Evolutionary conservation across 1,284 basidiomycete species (phyloP).

Genomic region (Amylostereum areolatum): DNA sequence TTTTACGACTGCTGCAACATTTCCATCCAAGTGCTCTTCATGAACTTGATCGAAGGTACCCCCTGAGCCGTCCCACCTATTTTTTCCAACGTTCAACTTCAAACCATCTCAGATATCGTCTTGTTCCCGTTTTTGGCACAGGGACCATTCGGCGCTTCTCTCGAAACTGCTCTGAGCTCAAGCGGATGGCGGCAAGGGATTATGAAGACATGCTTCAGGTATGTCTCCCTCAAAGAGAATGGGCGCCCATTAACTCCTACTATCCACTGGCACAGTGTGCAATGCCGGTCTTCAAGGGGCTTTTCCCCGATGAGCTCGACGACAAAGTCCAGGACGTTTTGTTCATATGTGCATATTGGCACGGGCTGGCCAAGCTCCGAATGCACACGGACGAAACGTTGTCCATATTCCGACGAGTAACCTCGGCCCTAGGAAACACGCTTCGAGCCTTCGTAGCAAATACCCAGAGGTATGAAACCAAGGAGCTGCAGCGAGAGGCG

Average conservation of each 20-base stretch:
- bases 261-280: slow-evolving; percentile 14
- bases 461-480: slow-evolving; percentile 12
- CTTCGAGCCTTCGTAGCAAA: slow-evolving; percentile 12
- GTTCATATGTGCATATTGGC: slow-evolving; percentile 18
- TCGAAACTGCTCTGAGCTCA: neutral
- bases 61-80: too few species aligned
- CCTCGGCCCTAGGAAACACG: slow-evolving; percentile 9
- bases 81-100: neutral
- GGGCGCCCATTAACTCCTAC: slow-evolving; percentile 13
- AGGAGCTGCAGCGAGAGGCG: slow-evolving; percentile 13
- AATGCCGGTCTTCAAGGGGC: slow-evolving; percentile 22
- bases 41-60: neutral
- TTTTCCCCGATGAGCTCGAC: slow-evolving; percentile 17
- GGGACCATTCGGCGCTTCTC: neutral
- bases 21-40: neutral
- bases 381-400: slow-evolving; percentile 21
- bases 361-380: slow-evolving; percentile 23
- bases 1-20: neutral
- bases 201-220: neutral
- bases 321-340: slow-evolving; percentile 14
- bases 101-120: neutral
- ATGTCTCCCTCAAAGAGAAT: slow-evolving; percentile 3
- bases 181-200: neutral
- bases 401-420: slow-evolving; percentile 10
- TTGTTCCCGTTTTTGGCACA: neutral